A percentile compares a stretch with the other conserved stretches of the same genome.
Evolutionary conservation across 1,139 yeast genomes (phyloP).

Genomic region (Pichia sp.): DNA sequence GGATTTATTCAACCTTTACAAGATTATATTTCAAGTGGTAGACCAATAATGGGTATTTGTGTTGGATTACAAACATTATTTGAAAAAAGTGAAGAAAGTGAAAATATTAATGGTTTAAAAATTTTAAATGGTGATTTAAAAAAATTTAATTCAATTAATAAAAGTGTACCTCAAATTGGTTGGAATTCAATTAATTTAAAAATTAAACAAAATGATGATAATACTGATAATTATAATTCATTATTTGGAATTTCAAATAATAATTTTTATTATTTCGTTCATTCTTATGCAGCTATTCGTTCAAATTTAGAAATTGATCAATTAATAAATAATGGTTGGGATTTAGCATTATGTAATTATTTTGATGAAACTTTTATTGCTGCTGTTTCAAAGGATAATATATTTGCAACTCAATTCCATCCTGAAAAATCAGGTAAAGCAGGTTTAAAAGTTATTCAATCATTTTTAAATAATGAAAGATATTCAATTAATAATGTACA

Average conservation of each 20-base stretch:
- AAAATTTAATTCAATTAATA: conserved; percentile 56
- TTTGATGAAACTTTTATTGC: conserved; percentile 80
- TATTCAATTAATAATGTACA: neutral
- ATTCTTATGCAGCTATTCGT: conserved; percentile 74
- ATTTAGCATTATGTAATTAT: conserved; percentile 63
- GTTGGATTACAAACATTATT: conserved; percentile 90
- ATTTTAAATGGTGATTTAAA: conserved; percentile 46
- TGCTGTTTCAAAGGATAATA: conserved; percentile 67
- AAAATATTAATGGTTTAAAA: conserved; percentile 50
- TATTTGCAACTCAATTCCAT: conserved; percentile 95
- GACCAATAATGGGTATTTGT: conserved; percentile 91
- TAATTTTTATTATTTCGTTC: conserved; percentile 86
- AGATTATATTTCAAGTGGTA: conserved; percentile 63
- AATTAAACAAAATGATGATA: neutral
- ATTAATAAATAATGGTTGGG: conserved; percentile 59
- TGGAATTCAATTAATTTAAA: conserved; percentile 62
- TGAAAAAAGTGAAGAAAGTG: conserved; percentile 67
- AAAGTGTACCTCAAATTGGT: conserved; percentile 94
- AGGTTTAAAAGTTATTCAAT: conserved; percentile 68
- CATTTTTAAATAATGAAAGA: conserved; percentile 56
- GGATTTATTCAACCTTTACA: conserved; percentile 61
- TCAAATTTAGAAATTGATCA: conserved; percentile 31
- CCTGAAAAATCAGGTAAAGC: conserved; percentile 95
- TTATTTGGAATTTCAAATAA: conserved; percentile 59
- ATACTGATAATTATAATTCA: conserved; percentile 8